phyloP scores from a whole-genome alignment of 2,329 filamentous ascomycete genomes.

The Aspergillus hortae region DNA sequence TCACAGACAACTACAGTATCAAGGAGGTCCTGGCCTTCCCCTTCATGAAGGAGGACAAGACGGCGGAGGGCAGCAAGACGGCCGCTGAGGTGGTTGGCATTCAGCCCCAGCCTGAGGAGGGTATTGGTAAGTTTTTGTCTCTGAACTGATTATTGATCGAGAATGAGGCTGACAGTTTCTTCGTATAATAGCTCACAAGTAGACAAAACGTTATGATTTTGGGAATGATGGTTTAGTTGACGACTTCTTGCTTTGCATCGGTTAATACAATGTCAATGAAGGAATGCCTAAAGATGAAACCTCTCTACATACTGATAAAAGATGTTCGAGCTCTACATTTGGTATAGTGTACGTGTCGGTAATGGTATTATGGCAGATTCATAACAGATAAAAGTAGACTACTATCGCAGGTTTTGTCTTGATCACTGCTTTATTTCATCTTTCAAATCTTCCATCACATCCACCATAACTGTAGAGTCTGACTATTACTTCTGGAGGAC shows the following conservation, averaged over 20 bases:
- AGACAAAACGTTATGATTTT: slow-evolving; percentile 12
- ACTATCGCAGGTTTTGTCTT: too few species aligned
- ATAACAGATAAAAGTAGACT: too few species aligned
- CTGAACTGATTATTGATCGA: not conserved
- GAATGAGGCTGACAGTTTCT: slow-evolving; percentile 19
- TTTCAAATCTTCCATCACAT: too few species aligned
- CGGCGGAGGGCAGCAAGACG: slow-evolving; percentile 41
- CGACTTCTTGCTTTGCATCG: slow-evolving; percentile 19
- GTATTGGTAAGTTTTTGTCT: slow-evolving; percentile 46
- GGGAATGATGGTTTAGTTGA: not conserved
- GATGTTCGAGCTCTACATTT: not conserved
- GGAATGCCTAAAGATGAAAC: slow-evolving; percentile 18
- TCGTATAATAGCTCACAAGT: slow-evolving; percentile 30
- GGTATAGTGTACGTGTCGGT: not conserved
- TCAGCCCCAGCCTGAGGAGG: slow-evolving; percentile 58
- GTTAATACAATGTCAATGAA: slow-evolving; percentile 20
- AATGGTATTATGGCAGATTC: too few species aligned
- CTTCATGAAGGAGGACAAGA: slow-evolving; percentile 89
- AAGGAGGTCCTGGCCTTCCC: slow-evolving; percentile 96
- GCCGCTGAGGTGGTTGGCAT: slow-evolving; percentile 63
- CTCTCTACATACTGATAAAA: not conserved
- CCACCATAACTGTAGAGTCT: not conserved
- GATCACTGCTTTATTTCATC: too few species aligned
- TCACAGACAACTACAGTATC: slow-evolving; percentile 93
- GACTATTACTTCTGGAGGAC: too few species aligned